phyloP scores from a whole-genome alignment of 2,329 filamentous ascomycete species.

The Aplosporella prunicola region DNA sequence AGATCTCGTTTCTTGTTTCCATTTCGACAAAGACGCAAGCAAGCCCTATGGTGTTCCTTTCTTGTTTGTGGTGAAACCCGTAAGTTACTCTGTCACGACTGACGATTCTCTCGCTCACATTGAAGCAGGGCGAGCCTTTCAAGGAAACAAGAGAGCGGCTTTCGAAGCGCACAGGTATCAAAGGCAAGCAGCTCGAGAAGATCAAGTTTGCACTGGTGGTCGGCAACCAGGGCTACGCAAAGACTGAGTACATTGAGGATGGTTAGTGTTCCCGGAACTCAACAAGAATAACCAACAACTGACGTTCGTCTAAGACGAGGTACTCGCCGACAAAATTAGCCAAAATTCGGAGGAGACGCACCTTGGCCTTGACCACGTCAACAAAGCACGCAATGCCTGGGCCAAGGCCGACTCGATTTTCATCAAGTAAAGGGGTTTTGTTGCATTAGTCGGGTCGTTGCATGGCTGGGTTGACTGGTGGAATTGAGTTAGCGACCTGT shows the following conservation, averaged over 20 bases:
- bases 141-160: slow-evolving; percentile 89
- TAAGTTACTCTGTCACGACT: slow-evolving; percentile 35
- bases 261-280: slow-evolving; percentile 48
- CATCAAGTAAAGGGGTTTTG: slow-evolving; percentile 12
- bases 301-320: slow-evolving; percentile 29
- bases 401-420: slow-evolving; percentile 49
- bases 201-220: slow-evolving; percentile 82
- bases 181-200: slow-evolving; percentile 97
- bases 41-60: slow-evolving; percentile 86
- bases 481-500: too few relatives aligned
- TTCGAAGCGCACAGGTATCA: slow-evolving; percentile 84
- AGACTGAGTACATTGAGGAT: slow-evolving; percentile 75
- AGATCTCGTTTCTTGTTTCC: slow-evolving; percentile 43
- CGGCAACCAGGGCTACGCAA: slow-evolving; percentile 56
- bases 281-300: slow-evolving; percentile 11
- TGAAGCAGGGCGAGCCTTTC: slow-evolving; percentile 65
- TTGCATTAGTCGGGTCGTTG: too few relatives aligned
- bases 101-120: slow-evolving; percentile 17
- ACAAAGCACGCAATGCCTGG: slow-evolving; percentile 52
- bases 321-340: slow-evolving; percentile 35
- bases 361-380: slow-evolving; percentile 51
- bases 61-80: slow-evolving; percentile 74
- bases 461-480: too few relatives aligned
- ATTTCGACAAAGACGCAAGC: slow-evolving; percentile 82
- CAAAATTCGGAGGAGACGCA: slow-evolving; percentile 27